Base-by-base conservation (phyloP, 306 rosid species). In the Coriaria nepalensis region DNA sequence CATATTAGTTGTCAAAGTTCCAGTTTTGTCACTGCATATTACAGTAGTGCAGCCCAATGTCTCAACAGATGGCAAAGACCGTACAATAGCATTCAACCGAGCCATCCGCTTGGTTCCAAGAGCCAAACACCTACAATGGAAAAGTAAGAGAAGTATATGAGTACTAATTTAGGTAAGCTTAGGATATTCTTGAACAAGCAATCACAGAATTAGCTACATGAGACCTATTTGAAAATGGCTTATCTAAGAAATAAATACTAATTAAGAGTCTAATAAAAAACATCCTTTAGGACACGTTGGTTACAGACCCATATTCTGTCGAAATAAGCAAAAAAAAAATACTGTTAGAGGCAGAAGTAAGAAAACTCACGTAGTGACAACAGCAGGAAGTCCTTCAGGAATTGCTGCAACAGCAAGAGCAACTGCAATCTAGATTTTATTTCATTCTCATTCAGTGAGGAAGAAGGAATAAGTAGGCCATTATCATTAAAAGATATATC, bases 371-470 rank as follows among this genome's bases (percentile, higher is more conserved):
- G 95, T 90, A 48, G 97, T 90, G 55, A 90, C 95, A 35, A 90
- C 97, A 47, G 97, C 97, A 60, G 97, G 97, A 58, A 90, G 95
- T 47, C 97, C 97, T 77, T 90, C 97, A 6, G 97, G 97, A 65
- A 90, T 90, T 5, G 97, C 97, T 32, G 97, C 97, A 74, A 90
- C 97, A 32, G 97, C 97, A 75, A 90, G 78, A 55, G 97, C 97
- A 55, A 90, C 97, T 59, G 97, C 97, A 77, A 90, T 90, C 97
- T 88, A 64, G 59, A 55, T 57, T 55, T 61, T 61, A 47, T n/a
- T n/a, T n/a, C n/a, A n/a, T n/a, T n/a, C n/a, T n/a, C n/a, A n/a
- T n/a, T n/a, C n/a, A 55, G n/a, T 40, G 43, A 57, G 56, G 47
- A 54, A 14, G 50, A 13, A 43, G 10, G 33, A 43, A 34, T 11